Percentiles rank a stretch among this genome's conserved stretches.
Evolutionary conservation across 2,329 filamentous ascomycete genomes (phyloP).

Genomic region (Aspergillus sp.): DNA sequence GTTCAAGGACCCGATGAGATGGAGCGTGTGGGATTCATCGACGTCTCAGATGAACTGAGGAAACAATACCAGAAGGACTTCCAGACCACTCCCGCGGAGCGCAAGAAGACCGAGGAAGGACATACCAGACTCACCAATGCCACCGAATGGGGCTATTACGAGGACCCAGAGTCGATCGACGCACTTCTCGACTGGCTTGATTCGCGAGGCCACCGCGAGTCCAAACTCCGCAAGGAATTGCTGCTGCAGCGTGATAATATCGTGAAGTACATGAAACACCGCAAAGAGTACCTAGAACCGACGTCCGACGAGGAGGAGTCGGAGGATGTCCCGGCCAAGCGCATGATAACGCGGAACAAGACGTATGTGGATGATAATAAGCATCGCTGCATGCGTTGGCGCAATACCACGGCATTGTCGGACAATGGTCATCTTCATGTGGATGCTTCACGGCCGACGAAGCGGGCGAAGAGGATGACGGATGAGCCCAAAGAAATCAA

Average conservation of each 20-base stretch:
- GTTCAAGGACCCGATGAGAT: slow-evolving; percentile 91
- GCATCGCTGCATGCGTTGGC: slow-evolving; percentile 66
- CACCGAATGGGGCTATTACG: slow-evolving; percentile 87
- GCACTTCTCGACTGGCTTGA: slow-evolving; percentile 86
- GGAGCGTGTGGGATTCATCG: slow-evolving; percentile 82
- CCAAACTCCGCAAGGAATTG: slow-evolving; percentile 85
- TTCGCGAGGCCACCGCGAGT: slow-evolving; percentile 79
- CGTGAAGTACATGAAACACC: slow-evolving; percentile 74
- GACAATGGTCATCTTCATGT: slow-evolving; percentile 63
- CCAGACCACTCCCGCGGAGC: slow-evolving; percentile 79
- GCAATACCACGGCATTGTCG: slow-evolving; percentile 61
- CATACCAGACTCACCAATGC: slow-evolving; percentile 74
- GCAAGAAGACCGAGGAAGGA: slow-evolving; percentile 84
- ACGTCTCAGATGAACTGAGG: slow-evolving; percentile 70
- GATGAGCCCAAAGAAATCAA: slow-evolving; percentile 45
- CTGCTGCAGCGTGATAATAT: slow-evolving; percentile 75
- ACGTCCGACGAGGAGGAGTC: slow-evolving; percentile 53
- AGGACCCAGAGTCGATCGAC: slow-evolving; percentile 76
- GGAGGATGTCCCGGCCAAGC: slow-evolving; percentile 49
- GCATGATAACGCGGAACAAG: slow-evolving; percentile 66
- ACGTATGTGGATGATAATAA: slow-evolving; percentile 58
- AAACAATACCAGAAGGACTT: slow-evolving; percentile 76
- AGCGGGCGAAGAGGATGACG: slow-evolving; percentile 50
- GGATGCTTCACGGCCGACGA: slow-evolving; percentile 57
- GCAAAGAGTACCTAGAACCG: slow-evolving; percentile 69